A percentile compares a stretch with the other conserved stretches of the same genome.
These are phyloP conservation scores for Mycosphaerella sp. DNA, from an alignment of 2,329 filamentous ascomycete genomes.

Conservation along the genomic window DNA sequence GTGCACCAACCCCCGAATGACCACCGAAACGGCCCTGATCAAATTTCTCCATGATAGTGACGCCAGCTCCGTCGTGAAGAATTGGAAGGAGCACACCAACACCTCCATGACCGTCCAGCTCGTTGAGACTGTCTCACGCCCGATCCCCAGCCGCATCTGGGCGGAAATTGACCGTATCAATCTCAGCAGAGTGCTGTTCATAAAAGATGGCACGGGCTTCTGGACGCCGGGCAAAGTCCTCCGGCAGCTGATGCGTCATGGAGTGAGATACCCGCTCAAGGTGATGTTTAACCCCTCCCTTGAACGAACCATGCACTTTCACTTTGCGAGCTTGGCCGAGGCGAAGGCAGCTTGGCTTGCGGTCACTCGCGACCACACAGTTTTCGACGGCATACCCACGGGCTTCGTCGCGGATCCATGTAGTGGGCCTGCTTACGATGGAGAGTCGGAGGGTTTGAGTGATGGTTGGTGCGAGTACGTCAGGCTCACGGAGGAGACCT, in stretches of 20 bases:
- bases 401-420: slow-evolving; percentile 10
- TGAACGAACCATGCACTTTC: background rate
- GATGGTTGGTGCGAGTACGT: background rate
- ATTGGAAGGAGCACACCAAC: slow-evolving; percentile 1
- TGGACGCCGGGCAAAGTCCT: slow-evolving; percentile 1
- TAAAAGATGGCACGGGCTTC: background rate
- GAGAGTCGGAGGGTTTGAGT: background rate
- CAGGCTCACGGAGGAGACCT: background rate
- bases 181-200: slow-evolving; percentile 11
- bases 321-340: slow-evolving; percentile 12
- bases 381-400: slow-evolving; percentile 2
- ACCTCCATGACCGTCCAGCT: slow-evolving; percentile 1
- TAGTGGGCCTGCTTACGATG: background rate
- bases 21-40: slow-evolving; percentile 19
- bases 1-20: slow-evolving; percentile 17
- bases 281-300: too few relatives aligned
- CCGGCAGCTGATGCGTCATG: slow-evolving; percentile 1
- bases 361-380: background rate
- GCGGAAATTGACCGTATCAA: slow-evolving; percentile 1
- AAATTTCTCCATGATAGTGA: slow-evolving; percentile 18
- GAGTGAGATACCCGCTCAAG: background rate
- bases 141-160: slow-evolving; percentile 2
- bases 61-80: slow-evolving; percentile 16
- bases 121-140: slow-evolving; percentile 8
- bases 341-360: slow-evolving; percentile 3